Evolutionary conservation across 371 early-diverging fungal genomes (phyloP), one percentile per base, ranked within the genome.

Genomic region (Sporodiniella umbellata): DNA sequence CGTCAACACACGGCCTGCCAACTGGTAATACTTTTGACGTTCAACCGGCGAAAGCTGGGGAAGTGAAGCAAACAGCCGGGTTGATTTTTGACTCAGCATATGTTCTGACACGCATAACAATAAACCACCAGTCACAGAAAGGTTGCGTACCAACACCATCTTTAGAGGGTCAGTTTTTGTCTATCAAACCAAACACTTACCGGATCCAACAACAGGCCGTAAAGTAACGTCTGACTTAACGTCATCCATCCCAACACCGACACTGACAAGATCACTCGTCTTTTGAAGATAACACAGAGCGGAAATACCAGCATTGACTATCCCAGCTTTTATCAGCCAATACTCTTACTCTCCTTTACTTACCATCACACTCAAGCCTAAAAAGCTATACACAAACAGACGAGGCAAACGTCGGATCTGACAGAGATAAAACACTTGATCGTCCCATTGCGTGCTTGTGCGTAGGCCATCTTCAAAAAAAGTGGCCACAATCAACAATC

Each of bases 61-160:
- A 39, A 95, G 58, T 5, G 90, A 92, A 0, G 92, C 87, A 79
- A 93, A 94, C 39, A 89, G 25, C 5, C 21, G 48, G 10, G 48
- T 51, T 14, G 74, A 72, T 30, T 72, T 72, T 12, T 44, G 46
- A 12, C 61, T 53, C n/a, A 63, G 44, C 12, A 85, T 50, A 28
- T 72, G 58, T 51, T 90, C 90, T 17, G 94, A 86, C 17, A 95
- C 72, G 26, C 95, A 81, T 80, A 96, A 87, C 48, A 96, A 64
- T 10, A 96, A 81, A 11, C 94, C 96, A 23, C 96, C 97, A 25
- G 81, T 72, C 19, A 96, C 84, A 1, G 95, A 93, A 18, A 96
- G 70, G 58, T 86, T 90, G 30, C 96, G 88, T 51, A 96, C 65
- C 57, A 96, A 85, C 69, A 93, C 94, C 60, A 76, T 74, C 70